These are phyloP conservation scores for Ganoderma lucidum DNA, from an alignment of 1,284 basidiomycete genomes.

Conservation along the genomic window DNA sequence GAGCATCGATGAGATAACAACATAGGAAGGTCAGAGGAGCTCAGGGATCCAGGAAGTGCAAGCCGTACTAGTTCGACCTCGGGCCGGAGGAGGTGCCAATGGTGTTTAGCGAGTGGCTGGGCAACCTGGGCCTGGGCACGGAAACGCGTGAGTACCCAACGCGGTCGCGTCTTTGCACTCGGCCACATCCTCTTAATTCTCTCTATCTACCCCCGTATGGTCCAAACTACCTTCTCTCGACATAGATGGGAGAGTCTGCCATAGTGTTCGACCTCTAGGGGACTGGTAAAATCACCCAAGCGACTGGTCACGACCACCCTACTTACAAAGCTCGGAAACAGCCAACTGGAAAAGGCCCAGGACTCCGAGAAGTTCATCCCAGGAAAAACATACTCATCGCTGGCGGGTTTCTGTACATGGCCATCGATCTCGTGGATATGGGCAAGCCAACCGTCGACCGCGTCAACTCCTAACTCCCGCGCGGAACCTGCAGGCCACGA, in stretches of 20 bases:
- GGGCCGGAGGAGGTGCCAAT: neutral
- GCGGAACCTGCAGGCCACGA: neutral
- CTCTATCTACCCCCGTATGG: neutral
- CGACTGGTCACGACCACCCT: neutral
- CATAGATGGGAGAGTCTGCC: neutral
- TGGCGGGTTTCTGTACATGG: neutral
- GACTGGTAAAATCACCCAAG: too few species aligned
- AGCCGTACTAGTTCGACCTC: neutral
- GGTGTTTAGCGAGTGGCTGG: conserved; percentile 1
- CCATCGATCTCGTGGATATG: neutral
- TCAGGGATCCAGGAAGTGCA: neutral
- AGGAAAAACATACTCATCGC: neutral
- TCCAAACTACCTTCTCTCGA: neutral
- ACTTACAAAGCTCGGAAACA: neutral
- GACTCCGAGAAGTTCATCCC: neutral
- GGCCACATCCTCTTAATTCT: neutral
- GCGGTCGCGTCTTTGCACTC: neutral
- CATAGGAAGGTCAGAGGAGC: neutral
- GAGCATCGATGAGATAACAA: neutral
- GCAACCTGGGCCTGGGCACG: neutral
- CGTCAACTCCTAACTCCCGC: neutral
- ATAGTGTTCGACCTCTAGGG: neutral
- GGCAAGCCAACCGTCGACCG: neutral
- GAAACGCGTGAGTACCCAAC: neutral
- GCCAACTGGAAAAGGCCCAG: neutral